A percentile compares a stretch with the other conserved stretches of the same genome.
phyloP scores from a whole-genome alignment of 257 asterid genomes.

The Misopates orontium region DNA sequence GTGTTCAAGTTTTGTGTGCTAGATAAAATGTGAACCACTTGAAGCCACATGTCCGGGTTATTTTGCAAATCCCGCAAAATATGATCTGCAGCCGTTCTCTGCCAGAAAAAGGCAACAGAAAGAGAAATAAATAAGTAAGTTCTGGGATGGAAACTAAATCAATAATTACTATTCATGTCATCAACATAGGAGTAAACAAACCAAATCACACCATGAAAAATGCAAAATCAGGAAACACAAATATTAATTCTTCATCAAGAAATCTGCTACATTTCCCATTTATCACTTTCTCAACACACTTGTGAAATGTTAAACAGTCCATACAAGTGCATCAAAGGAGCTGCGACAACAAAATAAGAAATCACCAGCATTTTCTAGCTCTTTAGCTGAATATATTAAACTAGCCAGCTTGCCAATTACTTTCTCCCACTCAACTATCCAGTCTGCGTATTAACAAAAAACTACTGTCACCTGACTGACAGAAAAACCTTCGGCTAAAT shows the following conservation, averaged over 20 bases:
- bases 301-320: background rate
- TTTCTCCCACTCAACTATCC: background rate
- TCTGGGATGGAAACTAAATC: background rate
- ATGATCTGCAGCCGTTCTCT: conserved; percentile 93
- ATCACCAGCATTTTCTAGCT: conserved; percentile 14
- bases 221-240: background rate
- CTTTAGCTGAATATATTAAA: conserved; percentile 4
- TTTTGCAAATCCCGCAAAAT: conserved; percentile 92
- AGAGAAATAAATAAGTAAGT: conserved; percentile 10
- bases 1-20: conserved; percentile 77
- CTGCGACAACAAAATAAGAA: background rate
- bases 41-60: conserved; percentile 98
- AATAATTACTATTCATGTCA: background rate
- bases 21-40: conserved; percentile 94
- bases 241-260: background rate
- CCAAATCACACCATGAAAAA: too few relatives aligned
- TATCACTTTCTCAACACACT: background rate
- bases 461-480: background rate
- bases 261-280: background rate
- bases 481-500: conserved; percentile 1
- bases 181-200: background rate
- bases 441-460: background rate
- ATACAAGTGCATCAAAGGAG: background rate
- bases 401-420: conserved; percentile 5
- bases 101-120: conserved; percentile 29